These are phyloP conservation scores for Thuidium tamariscinum DNA, from an alignment of 225 moss, liverwort and hornwort genomes.

Conservation along the genomic window DNA sequence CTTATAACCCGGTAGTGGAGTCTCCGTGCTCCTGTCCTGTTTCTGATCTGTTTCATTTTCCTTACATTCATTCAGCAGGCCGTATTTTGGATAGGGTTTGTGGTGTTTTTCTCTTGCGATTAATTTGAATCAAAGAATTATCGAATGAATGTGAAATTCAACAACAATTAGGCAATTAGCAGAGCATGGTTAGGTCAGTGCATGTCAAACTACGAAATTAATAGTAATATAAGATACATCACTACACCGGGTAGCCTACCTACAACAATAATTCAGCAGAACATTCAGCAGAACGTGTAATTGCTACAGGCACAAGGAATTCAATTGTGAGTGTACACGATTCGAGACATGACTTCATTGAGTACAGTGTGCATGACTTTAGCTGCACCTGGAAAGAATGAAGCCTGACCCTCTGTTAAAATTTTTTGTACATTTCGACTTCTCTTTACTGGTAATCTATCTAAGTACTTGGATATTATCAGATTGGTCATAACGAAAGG, in stretches of 20 bases:
- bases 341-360: not conserved
- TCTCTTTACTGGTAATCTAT: not conserved
- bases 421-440: not conserved
- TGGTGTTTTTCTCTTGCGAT: too few species aligned
- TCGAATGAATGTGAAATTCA: not conserved
- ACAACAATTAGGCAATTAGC: too few species aligned
- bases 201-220: not conserved
- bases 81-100: not conserved
- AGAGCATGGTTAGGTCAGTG: not conserved
- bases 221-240: too few species aligned
- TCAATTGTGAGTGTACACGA: not conserved
- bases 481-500: not conserved
- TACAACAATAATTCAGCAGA: not conserved
- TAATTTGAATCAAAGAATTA: too few species aligned
- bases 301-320: not conserved
- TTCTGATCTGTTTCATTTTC: not conserved
- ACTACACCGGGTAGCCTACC: too few species aligned
- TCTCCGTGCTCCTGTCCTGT: not conserved
- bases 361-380: too few species aligned
- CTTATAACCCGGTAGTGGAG: too few species aligned
- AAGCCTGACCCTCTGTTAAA: too few species aligned
- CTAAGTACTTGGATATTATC: not conserved
- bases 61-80: not conserved
- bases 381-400: not conserved
- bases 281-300: too few species aligned